Percentiles rank a stretch among this genome's conserved stretches.
phyloP scores from a whole-genome alignment of 192 early-diverging fungal species.

The Backusella morwellensis region DNA sequence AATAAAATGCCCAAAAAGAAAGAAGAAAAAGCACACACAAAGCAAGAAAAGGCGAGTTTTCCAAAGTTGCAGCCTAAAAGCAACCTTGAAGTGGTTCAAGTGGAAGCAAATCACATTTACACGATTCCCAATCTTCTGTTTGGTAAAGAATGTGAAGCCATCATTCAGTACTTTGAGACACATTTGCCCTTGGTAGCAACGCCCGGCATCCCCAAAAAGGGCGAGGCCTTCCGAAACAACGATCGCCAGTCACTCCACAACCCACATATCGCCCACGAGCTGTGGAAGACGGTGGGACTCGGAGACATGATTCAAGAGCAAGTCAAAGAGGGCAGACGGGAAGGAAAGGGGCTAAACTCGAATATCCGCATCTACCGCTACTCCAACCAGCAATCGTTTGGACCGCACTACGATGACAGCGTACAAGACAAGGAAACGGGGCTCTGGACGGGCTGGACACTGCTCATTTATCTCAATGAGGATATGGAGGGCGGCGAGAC shows the following conservation, averaged over 20 bases:
- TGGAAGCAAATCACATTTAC: conserved; percentile 36
- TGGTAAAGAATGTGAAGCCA: conserved; percentile 33
- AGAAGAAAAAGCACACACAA: not conserved
- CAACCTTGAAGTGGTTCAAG: conserved; percentile 12
- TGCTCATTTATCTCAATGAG: conserved; percentile 43
- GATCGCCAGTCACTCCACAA: conserved; percentile 37
- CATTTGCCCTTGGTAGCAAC: conserved; percentile 21
- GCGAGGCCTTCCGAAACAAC: conserved; percentile 43
- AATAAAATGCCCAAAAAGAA: not conserved
- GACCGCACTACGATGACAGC: conserved; percentile 43
- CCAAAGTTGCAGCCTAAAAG: conserved; percentile 27
- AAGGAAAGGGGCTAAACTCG: conserved; percentile 31
- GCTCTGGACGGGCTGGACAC: conserved; percentile 40
- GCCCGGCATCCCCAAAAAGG: conserved; percentile 29
- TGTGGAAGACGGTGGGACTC: conserved; percentile 31
- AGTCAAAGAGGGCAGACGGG: not conserved
- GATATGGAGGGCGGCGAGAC: conserved; percentile 42
- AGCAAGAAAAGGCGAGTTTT: conserved; percentile 1
- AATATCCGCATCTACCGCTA: conserved; percentile 48
- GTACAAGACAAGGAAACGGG: conserved; percentile 32
- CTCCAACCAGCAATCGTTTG: conserved; percentile 36
- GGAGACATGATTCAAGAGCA: not conserved
- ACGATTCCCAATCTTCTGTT: conserved; percentile 35
- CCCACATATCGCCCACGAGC: conserved; percentile 16
- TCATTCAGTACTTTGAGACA: conserved; percentile 36